phyloP scores from a whole-genome alignment of 2,329 filamentous ascomycete genomes.

The Fusarium dlaminii region DNA sequence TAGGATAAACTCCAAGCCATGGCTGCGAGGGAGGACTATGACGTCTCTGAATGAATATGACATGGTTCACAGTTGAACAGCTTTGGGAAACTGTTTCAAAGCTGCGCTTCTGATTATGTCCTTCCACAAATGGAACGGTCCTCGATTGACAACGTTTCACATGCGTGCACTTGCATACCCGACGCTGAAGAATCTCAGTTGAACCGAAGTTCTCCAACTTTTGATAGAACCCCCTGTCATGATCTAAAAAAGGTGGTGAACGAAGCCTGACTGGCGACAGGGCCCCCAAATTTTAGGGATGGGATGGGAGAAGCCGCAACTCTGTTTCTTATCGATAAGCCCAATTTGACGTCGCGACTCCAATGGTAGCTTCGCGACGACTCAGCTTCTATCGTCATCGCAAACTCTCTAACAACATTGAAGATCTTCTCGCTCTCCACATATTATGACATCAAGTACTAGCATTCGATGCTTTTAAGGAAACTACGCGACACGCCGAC shows the following conservation, averaged over 20 bases:
- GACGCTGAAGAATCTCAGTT: conserved; percentile 13
- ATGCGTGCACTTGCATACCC: conserved; percentile 19
- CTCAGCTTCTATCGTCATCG: conserved; percentile 8
- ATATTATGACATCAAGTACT: not conserved
- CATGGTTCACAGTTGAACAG: not conserved
- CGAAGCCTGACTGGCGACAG: not conserved
- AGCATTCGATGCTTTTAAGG: conserved; percentile 20
- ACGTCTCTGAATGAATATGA: conserved; percentile 1
- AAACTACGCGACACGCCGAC: conserved; percentile 3
- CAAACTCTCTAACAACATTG: not conserved
- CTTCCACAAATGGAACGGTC: not conserved
- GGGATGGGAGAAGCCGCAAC: conserved; percentile 3
- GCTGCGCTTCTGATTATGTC: not conserved
- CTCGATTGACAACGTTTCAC: conserved; percentile 13
- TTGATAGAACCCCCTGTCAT: conserved; percentile 14
- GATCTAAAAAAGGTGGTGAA: not conserved
- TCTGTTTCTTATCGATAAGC: conserved; percentile 36
- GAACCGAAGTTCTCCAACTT: conserved; percentile 11
- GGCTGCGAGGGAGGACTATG: not conserved
- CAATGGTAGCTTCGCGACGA: conserved; percentile 9
- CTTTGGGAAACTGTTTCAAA: not conserved
- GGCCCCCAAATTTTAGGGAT: not conserved
- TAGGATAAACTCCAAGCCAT: not conserved
- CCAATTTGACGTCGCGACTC: conserved; percentile 27
- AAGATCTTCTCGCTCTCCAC: not conserved